Percentiles rank a stretch among this genome's conserved stretches.
phyloP scores from a whole-genome alignment of 1,139 yeast species.

The Meyerozyma guilliermondii region DNA sequence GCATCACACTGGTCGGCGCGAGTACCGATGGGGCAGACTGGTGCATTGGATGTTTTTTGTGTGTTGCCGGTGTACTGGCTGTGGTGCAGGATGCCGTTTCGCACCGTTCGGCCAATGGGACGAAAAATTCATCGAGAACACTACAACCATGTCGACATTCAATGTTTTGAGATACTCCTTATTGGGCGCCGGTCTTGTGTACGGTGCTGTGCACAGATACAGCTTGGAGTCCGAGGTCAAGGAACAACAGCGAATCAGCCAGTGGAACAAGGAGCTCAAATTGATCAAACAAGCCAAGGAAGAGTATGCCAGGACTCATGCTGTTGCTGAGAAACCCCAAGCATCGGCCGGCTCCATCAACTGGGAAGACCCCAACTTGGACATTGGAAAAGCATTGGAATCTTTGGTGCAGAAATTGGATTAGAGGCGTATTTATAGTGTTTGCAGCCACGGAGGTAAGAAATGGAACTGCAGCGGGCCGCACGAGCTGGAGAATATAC shows the following conservation, averaged over 20 bases:
- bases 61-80: neutral
- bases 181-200: constrained; percentile 81
- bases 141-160: constrained; percentile 30
- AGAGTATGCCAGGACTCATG: constrained; percentile 70
- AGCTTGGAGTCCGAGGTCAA: constrained; percentile 58
- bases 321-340: constrained; percentile 30
- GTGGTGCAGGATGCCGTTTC: neutral
- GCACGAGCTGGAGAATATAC: neutral
- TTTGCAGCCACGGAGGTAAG: neutral
- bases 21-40: neutral
- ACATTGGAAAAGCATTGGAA: constrained; percentile 55
- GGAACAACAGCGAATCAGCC: constrained; percentile 52
- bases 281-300: constrained; percentile 85
- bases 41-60: neutral
- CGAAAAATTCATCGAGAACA: constrained; percentile 6
- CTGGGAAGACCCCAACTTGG: constrained; percentile 89
- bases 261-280: constrained; percentile 64
- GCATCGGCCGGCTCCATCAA: constrained; percentile 46
- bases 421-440: constrained; percentile 10
- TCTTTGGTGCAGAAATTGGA: constrained; percentile 41
- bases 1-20: neutral
- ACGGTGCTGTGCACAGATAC: constrained; percentile 85
- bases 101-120: constrained; percentile 4
- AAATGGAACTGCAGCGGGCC: neutral
- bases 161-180: constrained; percentile 91